Evolutionary conservation across 495 filamentous ascomycete genomes (phyloP), one percentile per base, ranked within the genome.

Genomic region (Wilcoxina mikolae): DNA sequence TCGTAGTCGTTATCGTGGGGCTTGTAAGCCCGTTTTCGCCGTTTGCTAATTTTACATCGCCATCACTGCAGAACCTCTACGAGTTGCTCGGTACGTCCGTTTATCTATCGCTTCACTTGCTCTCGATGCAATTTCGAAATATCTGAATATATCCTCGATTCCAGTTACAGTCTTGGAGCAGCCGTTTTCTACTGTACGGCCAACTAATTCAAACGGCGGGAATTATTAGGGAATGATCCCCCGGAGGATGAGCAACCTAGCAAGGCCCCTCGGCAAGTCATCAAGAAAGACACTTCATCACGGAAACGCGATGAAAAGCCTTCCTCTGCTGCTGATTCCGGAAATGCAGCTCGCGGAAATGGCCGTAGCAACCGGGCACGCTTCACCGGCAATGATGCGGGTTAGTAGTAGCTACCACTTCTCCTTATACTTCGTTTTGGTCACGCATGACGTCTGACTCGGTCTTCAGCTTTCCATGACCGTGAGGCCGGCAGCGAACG

Each of bases 251-350:
- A 83, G 62, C 83, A 84, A 70, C 76, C 76, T 69, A 76, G 78
- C 65, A 79, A 84, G 60, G 73, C 80, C 62, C 81, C 84, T 65
- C 88, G 87, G 66, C 78, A 84, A 75, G 82, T 85, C 61, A 74
- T 89, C 62, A 93, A 95, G 71, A 91, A 84, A 76, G 80, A 84
- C 55, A 73, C 76, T 53, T 73, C 79, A 65, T 74, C 77, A 60
- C 81, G 79, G 72, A 96, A 96, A 82, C 87, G 87, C 72, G 93
- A 94, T 72, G 81, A 87, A 69, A 80, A 81, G 58, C 77, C 79
- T 47, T 68, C 67, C 53, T 70, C 69, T 31, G 67, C 71, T 47
- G 64, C 60, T 24, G 47, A 41, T 39, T 33, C 64, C 55, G 65
- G 23, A 31, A 68, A 62, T 54, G 58, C 60, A 50, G 58, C 68